These are phyloP conservation scores for Monoraphidium neglectum DNA, from an alignment of 139 green algal genomes.

Conservation along the genomic window DNA sequence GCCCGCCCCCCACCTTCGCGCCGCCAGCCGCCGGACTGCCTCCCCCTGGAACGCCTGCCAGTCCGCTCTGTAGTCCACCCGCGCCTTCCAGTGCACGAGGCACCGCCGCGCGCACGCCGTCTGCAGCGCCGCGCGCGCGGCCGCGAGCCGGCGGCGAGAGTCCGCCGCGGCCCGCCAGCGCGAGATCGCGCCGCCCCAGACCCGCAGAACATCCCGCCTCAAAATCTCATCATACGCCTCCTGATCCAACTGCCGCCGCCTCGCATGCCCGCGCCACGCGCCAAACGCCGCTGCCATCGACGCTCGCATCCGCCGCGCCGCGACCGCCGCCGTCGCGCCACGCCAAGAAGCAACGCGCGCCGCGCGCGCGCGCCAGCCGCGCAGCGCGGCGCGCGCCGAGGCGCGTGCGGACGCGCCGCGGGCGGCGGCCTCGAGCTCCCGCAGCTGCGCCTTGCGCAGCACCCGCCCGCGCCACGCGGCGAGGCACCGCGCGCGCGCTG, in stretches of 20 bases:
- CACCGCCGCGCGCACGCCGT: not conserved
- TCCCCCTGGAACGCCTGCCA: conserved; percentile 10
- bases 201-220: not conserved
- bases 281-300: not conserved
- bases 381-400: conserved; percentile 4
- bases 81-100: conserved; percentile 21
- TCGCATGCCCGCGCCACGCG: not conserved
- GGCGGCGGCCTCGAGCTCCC: conserved; percentile 3
- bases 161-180: conserved; percentile 1
- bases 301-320: not conserved
- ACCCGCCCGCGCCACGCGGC: conserved; percentile 3
- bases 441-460: conserved; percentile 9
- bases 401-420: not conserved
- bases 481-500: not conserved
- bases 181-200: not conserved
- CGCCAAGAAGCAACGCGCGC: not conserved
- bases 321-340: not conserved
- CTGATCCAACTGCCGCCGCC: conserved; percentile 6
- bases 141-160: not conserved
- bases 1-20: not conserved
- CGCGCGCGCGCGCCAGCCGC: conserved; percentile 3
- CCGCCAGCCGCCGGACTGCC: conserved; percentile 6
- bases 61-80: conserved; percentile 20
- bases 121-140: not conserved
- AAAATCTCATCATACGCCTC: not conserved